Evolutionary conservation across 192 early-diverging fungal species (phyloP), one percentile per base, ranked within the genome.

Genomic region (Spizellomyces punctatus): DNA sequence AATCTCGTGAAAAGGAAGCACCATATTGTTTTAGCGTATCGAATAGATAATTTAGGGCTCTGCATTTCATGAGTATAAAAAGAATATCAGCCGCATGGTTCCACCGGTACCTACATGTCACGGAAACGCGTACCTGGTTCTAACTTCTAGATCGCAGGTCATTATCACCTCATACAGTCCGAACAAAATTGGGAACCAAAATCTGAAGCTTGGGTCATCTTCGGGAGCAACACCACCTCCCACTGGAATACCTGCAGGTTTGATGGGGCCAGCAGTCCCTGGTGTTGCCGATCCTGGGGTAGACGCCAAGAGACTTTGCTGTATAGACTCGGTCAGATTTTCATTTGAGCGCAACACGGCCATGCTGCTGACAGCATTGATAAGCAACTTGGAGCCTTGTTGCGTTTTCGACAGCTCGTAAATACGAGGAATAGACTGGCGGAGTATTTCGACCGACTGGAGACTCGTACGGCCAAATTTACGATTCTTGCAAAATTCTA

Each of bases 61-160:
- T 36, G 27, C 27, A 36, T 36, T 36, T 36, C 27, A 36, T 36
- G 3, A 36, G 27, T 3, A 83, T 36, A 73, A 22, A 77, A 83
- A 73, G 78, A 8, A 75, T 61, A 43, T 49, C 27, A 36, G 27
- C 27, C 3, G 27, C 27, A 36, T 36, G 27, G 3, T 36, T 36
- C 27, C 27, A 36, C 27, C 27, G 27, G 27, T 36, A 36, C 27
- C 27, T 36, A 36, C 27, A 36, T 36, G 27, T 36, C 27, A 36
- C 27, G 27, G n/a, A n/a, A n/a, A n/a, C 27, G 27, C 27, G 27
- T 36, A 36, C 27, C 27, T 80, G 21, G 94, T 95, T 52, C 95
- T 82, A 52, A 98, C 94, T 78, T 98, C 95, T 41, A 98, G 81
- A 63, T 97, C 94, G 58, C 92, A 90, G 36, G 91, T 90, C 94